These are phyloP conservation scores for Serendipita vermifera DNA, from an alignment of 768 basidiomycete species.

Conservation along the genomic window DNA sequence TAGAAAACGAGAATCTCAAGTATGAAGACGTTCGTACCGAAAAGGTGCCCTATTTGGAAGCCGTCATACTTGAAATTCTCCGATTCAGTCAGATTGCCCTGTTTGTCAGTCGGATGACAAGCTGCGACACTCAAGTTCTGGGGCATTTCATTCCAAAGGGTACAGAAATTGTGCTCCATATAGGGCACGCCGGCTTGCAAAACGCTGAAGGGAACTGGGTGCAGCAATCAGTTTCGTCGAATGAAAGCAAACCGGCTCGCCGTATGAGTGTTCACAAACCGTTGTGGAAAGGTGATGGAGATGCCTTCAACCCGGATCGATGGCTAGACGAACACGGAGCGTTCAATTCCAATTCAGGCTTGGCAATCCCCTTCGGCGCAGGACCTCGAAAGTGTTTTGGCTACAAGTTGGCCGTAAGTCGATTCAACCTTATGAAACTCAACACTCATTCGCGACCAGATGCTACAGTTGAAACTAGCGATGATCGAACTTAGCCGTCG, in stretches of 20 bases:
- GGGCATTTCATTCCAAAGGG: constrained; percentile 4
- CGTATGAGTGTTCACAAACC: background rate
- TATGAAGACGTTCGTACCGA: constrained; percentile 4
- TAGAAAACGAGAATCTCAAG: background rate
- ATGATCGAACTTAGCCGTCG: background rate
- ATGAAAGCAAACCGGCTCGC: too few species aligned
- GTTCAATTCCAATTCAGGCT: background rate
- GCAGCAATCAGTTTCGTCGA: background rate
- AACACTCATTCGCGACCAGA: background rate
- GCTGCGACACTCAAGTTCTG: background rate
- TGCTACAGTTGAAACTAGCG: background rate
- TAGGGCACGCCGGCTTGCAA: background rate
- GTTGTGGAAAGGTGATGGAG: background rate
- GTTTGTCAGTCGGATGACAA: constrained; percentile 6
- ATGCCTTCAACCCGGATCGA: background rate
- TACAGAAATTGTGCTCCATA: constrained; percentile 1
- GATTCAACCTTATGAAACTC: background rate
- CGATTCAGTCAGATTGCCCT: background rate
- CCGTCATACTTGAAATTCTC: constrained; percentile 2
- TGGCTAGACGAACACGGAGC: background rate
- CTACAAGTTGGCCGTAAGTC: constrained; percentile 1
- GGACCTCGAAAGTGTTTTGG: constrained; percentile 3
- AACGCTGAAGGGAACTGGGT: background rate
- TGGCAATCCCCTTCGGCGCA: background rate
- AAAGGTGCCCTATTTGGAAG: constrained; percentile 4